A percentile compares a stretch with the other conserved stretches of the same genome.
phyloP scores from a whole-genome alignment of 2,329 filamentous ascomycete genomes.

The Lachnellula subtilissima region DNA sequence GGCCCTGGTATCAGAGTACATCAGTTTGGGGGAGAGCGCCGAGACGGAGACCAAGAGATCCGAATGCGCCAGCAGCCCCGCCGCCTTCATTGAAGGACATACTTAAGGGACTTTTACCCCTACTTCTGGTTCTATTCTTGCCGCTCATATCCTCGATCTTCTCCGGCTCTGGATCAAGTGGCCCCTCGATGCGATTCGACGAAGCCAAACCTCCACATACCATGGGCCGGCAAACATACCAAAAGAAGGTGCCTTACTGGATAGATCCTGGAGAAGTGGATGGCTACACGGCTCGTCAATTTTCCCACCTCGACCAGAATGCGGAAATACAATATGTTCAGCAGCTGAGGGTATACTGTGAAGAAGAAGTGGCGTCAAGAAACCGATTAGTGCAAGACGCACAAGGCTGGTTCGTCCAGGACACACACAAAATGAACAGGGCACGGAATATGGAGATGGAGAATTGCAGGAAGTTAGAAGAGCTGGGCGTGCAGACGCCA shows the following conservation, averaged over 20 bases:
- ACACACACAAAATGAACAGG: constrained; percentile 52
- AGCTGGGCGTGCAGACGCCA: constrained; percentile 36
- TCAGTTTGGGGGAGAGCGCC: constrained; percentile 80
- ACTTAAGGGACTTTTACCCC: constrained; percentile 74
- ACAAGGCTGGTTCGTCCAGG: constrained; percentile 65
- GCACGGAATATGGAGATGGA: constrained; percentile 51
- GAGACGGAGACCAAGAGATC: constrained; percentile 67
- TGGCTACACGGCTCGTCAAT: constrained; percentile 63
- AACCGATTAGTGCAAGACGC: constrained; percentile 59
- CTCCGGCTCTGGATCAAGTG: constrained; percentile 48
- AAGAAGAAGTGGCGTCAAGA: constrained; percentile 58
- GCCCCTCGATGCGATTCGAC: constrained; percentile 75
- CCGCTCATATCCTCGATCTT: constrained; percentile 80
- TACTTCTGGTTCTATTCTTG: constrained; percentile 83
- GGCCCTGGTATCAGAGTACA: constrained; percentile 90
- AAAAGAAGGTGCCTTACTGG: constrained; percentile 75
- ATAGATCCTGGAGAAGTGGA: constrained; percentile 74
- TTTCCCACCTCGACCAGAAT: constrained; percentile 67
- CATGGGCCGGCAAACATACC: constrained; percentile 63
- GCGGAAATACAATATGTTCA: constrained; percentile 72
- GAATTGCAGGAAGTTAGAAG: constrained; percentile 52
- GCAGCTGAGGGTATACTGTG: constrained; percentile 65
- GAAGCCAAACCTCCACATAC: constrained; percentile 66
- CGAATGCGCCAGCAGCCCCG: constrained; percentile 47
- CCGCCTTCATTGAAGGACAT: constrained; percentile 46